Evolutionary conservation across 2,329 filamentous ascomycete genomes (phyloP).

Genomic region (Escovopsis sp.): DNA sequence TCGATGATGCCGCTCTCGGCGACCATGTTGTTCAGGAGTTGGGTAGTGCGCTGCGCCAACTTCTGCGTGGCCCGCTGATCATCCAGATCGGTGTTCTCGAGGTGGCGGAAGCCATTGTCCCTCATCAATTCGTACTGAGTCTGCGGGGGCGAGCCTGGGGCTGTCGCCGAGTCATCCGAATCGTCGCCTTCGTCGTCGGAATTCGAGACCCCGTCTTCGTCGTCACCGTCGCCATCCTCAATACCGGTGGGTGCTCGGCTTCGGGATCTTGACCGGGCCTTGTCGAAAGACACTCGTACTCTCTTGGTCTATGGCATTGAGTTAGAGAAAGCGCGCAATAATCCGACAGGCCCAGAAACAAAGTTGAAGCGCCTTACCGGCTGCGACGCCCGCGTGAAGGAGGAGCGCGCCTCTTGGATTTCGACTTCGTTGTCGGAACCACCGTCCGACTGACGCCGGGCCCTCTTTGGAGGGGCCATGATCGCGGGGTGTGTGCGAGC

Average conservation of each 20-base stretch:
- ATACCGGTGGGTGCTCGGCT: conserved; percentile 3
- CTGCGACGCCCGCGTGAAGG: conserved; percentile 19
- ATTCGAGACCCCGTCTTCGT: conserved; percentile 11
- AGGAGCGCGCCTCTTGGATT: conserved; percentile 26
- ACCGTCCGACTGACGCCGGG: conserved; percentile 10
- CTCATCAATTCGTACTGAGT: conserved; percentile 49
- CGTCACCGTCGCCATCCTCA: not conserved
- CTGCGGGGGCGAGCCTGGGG: conserved; percentile 24
- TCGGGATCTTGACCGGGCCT: conserved; percentile 1
- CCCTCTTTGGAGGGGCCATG: conserved; percentile 4
- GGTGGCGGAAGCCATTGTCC: conserved; percentile 43
- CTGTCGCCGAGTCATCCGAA: conserved; percentile 8
- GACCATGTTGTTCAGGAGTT: conserved; percentile 52
- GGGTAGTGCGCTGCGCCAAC: conserved; percentile 34
- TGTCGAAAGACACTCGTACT: conserved; percentile 17
- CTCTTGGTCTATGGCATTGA: conserved; percentile 16
- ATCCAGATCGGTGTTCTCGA: conserved; percentile 41
- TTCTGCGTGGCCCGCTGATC: conserved; percentile 52
- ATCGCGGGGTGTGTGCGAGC: not conserved
- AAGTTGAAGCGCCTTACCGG: conserved; percentile 1
- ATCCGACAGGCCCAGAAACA: too few relatives aligned
- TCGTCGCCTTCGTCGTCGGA: conserved; percentile 19
- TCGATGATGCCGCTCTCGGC: conserved; percentile 81
- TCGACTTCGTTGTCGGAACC: conserved; percentile 19
- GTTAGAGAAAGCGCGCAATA: too few relatives aligned